phyloP scores from a whole-genome alignment of 225 moss, liverwort and hornwort species.

The Bryum argenteum region DNA sequence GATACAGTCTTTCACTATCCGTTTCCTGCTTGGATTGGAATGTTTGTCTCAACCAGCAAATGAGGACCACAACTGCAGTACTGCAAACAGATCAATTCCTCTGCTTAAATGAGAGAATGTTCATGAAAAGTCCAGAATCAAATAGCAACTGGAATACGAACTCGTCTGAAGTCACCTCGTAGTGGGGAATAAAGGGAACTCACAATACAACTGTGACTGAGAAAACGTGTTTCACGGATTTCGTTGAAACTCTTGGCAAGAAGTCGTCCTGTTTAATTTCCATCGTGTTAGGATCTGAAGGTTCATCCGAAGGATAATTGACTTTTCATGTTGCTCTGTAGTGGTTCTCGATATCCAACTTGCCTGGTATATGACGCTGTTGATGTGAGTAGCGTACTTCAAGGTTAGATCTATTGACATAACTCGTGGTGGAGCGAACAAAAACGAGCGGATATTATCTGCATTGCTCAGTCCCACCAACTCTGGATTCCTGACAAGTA shows the following conservation, averaged over 20 bases:
- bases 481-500: slow-evolving; percentile 42
- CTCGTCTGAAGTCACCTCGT: no score
- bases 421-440: slow-evolving; percentile 59
- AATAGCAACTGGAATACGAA: no score
- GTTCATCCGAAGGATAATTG: neutral
- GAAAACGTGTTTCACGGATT: slow-evolving; percentile 44
- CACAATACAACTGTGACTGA: slow-evolving; percentile 49
- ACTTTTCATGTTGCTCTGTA: neutral
- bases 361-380: slow-evolving; percentile 65
- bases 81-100: slow-evolving; percentile 35
- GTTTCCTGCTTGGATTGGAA: slow-evolving; percentile 20
- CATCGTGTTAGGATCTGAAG: slow-evolving; percentile 19
- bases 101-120: neutral
- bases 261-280: slow-evolving; percentile 66
- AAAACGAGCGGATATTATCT: slow-evolving; percentile 37
- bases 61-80: slow-evolving; percentile 40
- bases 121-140: neutral
- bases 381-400: slow-evolving; percentile 41
- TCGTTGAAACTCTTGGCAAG: slow-evolving; percentile 62
- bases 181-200: no score
- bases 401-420: slow-evolving; percentile 47
- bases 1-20: slow-evolving; percentile 48
- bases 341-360: slow-evolving; percentile 2
- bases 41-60: slow-evolving; percentile 48
- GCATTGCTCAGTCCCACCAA: slow-evolving; percentile 43